phyloP scores from a whole-genome alignment of 1,284 basidiomycete species.

The Malassezia cuniculi region DNA sequence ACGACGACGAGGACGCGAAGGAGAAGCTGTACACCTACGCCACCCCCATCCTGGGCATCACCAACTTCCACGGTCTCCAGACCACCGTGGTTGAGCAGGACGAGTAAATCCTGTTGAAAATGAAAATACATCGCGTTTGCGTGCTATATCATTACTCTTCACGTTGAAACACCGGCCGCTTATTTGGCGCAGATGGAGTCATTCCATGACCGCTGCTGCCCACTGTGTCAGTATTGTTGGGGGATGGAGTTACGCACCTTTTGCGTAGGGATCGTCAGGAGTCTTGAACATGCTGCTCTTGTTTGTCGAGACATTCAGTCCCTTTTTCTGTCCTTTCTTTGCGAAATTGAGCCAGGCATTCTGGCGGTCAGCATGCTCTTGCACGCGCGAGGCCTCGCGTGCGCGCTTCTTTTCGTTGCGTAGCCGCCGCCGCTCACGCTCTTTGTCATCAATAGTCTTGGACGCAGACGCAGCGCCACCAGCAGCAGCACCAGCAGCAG shows the following conservation, averaged over 20 bases:
- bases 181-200: constrained; percentile 5
- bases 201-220: constrained; percentile 5
- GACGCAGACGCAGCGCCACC: too few species aligned
- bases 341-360: constrained; percentile 94
- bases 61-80: constrained; percentile 42
- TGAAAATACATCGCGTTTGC: constrained; percentile 4
- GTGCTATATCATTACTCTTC: background rate
- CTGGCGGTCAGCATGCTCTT: constrained; percentile 78
- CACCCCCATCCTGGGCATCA: constrained; percentile 41
- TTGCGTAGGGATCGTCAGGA: constrained; percentile 78
- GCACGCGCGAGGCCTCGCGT: constrained; percentile 68
- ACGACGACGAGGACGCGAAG: constrained; percentile 46
- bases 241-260: constrained; percentile 51
- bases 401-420: constrained; percentile 93
- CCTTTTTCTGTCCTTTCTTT: constrained; percentile 57
- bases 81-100: constrained; percentile 43
- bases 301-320: constrained; percentile 49
- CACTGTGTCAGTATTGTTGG: background rate
- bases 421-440: constrained; percentile 80
- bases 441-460: constrained; percentile 24
- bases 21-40: constrained; percentile 45
- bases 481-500: too few species aligned
- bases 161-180: background rate
- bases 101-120: constrained; percentile 11
- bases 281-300: constrained; percentile 87